Evolutionary conservation across 176 grass and related monocot genomes (phyloP), one percentile per base, ranked within the genome.

Genomic region (Aegilops speltoides): DNA sequence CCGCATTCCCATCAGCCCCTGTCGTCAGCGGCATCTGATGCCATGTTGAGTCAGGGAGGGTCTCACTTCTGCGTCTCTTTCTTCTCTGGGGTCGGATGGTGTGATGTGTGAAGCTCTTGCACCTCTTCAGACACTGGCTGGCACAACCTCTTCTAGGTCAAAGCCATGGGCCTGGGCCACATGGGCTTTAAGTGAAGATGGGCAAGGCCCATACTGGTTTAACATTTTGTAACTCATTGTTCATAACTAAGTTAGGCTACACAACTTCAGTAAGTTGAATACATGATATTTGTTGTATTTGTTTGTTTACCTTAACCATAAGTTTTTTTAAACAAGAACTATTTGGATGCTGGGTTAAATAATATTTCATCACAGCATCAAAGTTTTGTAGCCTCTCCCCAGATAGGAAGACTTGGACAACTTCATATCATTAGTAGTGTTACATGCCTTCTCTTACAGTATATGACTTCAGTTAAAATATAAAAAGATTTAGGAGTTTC

Each of bases 251-350:
- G 16, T 65, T 73, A 33, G 37, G 40, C 22, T 8, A 22, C 34
- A 88, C 61, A 77, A 33, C 45, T 68, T 75, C 10, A 37, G 31
- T 57, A 74, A 84, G 23, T 74, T 74, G 15, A 64, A 61, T 85
- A 22, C 52, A 10, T 13, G 11, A 26, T 74, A 66, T 65, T 56
- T 34, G 20, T 12, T 65, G 11, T 40, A 82, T 15, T 66, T 83
- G 2, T 64, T 19, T 50, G 13, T 11, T 74, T 52, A 66, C 13
- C 10, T 80, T 41, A 6, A 33, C 20, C 25, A 29, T 56, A 74
- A 12, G 16, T 14, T 57, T n/a, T 29, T 67, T 80, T 9, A 17
- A 75, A 17, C n/a, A 74, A 11, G 37, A 60, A 22, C 7, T 75
- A 75, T 22, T 37, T 74, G 16, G 5, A 26, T 89, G 34, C 10